Conservation (phyloP, 2,329 filamentous ascomycete genomes). For the Clathrospora elynae region DNA sequence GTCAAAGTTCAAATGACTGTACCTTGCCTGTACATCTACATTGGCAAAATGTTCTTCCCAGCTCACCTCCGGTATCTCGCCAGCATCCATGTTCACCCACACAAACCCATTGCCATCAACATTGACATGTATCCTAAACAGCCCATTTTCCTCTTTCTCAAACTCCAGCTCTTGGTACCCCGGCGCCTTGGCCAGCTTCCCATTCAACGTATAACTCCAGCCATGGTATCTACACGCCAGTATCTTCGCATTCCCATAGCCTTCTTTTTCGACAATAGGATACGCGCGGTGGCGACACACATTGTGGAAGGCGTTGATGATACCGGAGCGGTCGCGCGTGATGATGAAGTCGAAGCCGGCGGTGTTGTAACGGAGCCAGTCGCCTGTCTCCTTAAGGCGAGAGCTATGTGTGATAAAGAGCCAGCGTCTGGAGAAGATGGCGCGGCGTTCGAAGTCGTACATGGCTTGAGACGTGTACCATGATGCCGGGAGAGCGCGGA, state of each 20-base stretch:
- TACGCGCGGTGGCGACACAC: conserved; percentile 52
- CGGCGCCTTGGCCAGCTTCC: conserved; percentile 51
- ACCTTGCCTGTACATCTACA: conserved; percentile 32
- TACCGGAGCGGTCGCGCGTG: conserved; percentile 22
- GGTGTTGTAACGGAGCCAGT: conserved; percentile 29
- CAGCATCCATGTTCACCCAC: conserved; percentile 41
- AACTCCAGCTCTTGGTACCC: conserved; percentile 43
- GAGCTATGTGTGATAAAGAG: conserved; percentile 45
- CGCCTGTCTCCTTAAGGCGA: conserved; percentile 27
- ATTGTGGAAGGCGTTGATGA: conserved; percentile 48
- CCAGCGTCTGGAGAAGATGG: conserved; percentile 52
- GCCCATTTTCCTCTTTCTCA: conserved; percentile 34
- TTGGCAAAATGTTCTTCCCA: conserved; percentile 31
- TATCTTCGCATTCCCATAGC: conserved; percentile 42
- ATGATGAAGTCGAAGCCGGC: conserved; percentile 33
- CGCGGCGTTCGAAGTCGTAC: conserved; percentile 55
- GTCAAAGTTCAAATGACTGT: conserved; percentile 23
- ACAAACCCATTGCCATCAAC: conserved; percentile 38
- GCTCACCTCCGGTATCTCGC: conserved; percentile 17
- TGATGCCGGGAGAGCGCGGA: conserved; percentile 50
- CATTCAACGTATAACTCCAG: conserved; percentile 52
- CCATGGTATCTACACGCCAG: conserved; percentile 53
- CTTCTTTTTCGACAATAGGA: conserved; percentile 32
- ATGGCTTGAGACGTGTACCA: conserved; percentile 53
- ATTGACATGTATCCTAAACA: conserved; percentile 38